Evolutionary conservation across 352 stramenopile genomes (phyloP).

Genomic region (Phytophthora citricola): DNA sequence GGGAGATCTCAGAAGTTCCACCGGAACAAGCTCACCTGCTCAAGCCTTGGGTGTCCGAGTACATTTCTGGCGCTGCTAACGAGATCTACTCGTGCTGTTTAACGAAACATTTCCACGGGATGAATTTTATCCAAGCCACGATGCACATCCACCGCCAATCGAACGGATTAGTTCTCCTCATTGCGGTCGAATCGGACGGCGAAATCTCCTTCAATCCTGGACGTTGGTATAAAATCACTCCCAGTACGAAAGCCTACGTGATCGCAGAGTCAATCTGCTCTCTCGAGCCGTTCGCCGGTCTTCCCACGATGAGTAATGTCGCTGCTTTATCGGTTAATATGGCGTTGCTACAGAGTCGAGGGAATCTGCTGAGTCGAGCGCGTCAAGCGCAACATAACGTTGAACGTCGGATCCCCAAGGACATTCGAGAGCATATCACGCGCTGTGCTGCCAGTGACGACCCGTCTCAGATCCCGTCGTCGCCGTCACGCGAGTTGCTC

Average conservation of each 20-base stretch:
- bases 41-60: slow-evolving; percentile 76
- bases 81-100: slow-evolving; percentile 85
- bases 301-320: slow-evolving; percentile 32
- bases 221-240: slow-evolving; percentile 56
- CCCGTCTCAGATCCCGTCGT: slow-evolving; percentile 42
- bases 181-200: slow-evolving; percentile 73
- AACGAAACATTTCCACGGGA: slow-evolving; percentile 58
- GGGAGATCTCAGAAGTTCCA: slow-evolving; percentile 36
- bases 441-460: slow-evolving; percentile 42
- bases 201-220: slow-evolving; percentile 83
- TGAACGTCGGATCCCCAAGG: slow-evolving; percentile 64
- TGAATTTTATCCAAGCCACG: slow-evolving; percentile 80
- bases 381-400: slow-evolving; percentile 75
- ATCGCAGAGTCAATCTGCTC: slow-evolving; percentile 77
- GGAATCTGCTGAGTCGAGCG: slow-evolving; percentile 60
- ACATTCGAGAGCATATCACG: slow-evolving; percentile 68
- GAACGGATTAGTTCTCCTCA: slow-evolving; percentile 74
- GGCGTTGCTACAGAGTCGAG: slow-evolving; percentile 39
- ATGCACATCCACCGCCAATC: slow-evolving; percentile 77
- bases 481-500: slow-evolving; percentile 54
- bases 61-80: slow-evolving; percentile 77
- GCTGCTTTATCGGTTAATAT: slow-evolving; percentile 41
- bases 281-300: slow-evolving; percentile 52
- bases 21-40: slow-evolving; percentile 23
- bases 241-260: slow-evolving; percentile 71